phyloP scores from a whole-genome alignment of 106 monocot genomes.

The Dendrobium huoshanense region DNA sequence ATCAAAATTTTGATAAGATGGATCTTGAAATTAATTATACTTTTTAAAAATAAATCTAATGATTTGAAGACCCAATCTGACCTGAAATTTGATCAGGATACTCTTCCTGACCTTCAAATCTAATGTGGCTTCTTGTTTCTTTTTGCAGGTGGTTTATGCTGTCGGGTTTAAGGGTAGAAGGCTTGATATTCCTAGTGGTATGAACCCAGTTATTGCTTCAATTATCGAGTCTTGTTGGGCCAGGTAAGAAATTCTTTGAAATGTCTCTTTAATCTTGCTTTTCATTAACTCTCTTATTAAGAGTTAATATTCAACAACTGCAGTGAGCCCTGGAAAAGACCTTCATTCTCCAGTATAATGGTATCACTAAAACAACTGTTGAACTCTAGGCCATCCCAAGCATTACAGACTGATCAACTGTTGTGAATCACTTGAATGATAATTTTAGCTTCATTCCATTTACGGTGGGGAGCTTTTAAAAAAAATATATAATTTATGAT shows the following conservation, averaged over 20 bases:
- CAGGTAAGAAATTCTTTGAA: conserved; percentile 31
- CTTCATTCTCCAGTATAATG: conserved; percentile 80
- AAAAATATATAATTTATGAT: not conserved
- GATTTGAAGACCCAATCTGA: too few species aligned
- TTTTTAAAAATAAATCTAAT: too few species aligned
- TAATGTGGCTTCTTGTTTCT: not conserved
- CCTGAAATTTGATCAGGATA: too few species aligned
- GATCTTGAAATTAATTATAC: too few species aligned
- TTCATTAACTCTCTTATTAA: not conserved
- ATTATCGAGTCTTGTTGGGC: conserved; percentile 93
- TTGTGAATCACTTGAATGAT: conserved; percentile 15
- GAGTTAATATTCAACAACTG: conserved; percentile 7
- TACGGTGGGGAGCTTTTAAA: not conserved
- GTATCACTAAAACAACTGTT: conserved; percentile 61
- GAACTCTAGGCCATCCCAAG: conserved; percentile 37
- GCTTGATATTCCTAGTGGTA: conserved; percentile 67
- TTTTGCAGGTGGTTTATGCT: conserved; percentile 80
- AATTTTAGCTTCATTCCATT: not conserved
- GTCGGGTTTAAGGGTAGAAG: conserved; percentile 85
- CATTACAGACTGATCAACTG: conserved; percentile 18
- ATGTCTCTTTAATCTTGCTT: not conserved
- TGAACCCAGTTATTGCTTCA: conserved; percentile 68
- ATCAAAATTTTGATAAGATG: too few species aligned
- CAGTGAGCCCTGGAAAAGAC: conserved; percentile 91
- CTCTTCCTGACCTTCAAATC: too few species aligned